Base-by-base conservation (phyloP, 495 filamentous ascomycete genomes). In the Lineolata rhizophorae region DNA sequence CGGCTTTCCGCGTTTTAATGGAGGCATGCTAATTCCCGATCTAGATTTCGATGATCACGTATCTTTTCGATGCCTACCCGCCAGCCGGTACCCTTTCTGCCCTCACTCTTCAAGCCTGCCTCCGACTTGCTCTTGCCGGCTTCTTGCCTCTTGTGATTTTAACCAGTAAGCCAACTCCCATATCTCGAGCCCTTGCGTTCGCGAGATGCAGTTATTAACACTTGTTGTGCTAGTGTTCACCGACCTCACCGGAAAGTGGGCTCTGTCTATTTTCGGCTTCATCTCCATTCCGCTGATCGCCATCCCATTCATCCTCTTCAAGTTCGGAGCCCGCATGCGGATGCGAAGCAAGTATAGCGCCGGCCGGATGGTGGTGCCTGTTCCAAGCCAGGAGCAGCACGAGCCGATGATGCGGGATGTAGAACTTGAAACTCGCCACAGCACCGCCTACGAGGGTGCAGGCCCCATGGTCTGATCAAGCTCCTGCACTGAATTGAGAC, bases 61-160 rank as follows among this genome's bases (percentile, higher is more conserved):
- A 58, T 30, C 44, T 58, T 32, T 56, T 58, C 43, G 55, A 58
- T 30, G 55, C 53, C 3, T 56, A 52, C 30, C 43, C 45, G 12
- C 45, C 48, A 2, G 38, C 43, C 6, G 41, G 41, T 19, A 49
- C 43, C 4, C 43, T 49, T 1, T 21, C 45, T 2, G 48, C 48
- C 11, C 39, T 51, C 12, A 49, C 48, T 1, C 35, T 40, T 15
- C 39, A 37, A 5, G 48, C 43, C 1, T 37, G 36, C 15, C 20
- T 26, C 10, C 43, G 48, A 9, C 28, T 49, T n/a, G 21, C 36
- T 1, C 28, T 38, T 12, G 48, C 35, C 4, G 46, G 45, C 17
- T 30, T 40, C 17, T 11, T 48, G 26, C 47, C 47, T 10, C n/a
- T n/a, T n/a, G n/a, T n/a, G n/a, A 38, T 48, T 11, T 31, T 48